A percentile compares a stretch with the other conserved stretches of the same genome.
Evolutionary conservation across 2,329 filamentous ascomycete species (phyloP).

Genomic region (Microdochium bolleyi): DNA sequence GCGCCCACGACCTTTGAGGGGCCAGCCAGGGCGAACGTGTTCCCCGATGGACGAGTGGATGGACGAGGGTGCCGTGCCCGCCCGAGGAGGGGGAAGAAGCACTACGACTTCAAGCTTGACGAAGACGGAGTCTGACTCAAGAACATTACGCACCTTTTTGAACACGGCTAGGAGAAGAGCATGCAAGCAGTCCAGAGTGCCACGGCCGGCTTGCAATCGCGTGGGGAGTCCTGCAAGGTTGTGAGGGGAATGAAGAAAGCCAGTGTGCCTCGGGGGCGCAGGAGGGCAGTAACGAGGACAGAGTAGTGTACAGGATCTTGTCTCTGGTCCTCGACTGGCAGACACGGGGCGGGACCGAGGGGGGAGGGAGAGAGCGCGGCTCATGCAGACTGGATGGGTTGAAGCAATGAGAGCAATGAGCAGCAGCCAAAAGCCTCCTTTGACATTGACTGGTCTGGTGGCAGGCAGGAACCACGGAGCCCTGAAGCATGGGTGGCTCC

Average conservation of each 20-base stretch:
- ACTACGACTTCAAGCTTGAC: neutral
- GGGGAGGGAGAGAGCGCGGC: neutral
- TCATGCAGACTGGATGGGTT: neutral
- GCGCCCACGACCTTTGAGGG: no score
- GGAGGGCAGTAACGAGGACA: neutral
- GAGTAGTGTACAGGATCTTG: neutral
- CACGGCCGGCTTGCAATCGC: neutral
- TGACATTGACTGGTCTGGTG: no score
- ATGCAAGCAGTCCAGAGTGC: neutral
- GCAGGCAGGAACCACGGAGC: neutral
- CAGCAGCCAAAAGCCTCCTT: no score
- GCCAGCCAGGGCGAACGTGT: no score
- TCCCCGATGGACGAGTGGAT: no score
- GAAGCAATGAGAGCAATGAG: no score
- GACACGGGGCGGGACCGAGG: neutral
- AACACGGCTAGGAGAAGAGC: neutral
- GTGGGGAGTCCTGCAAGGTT: neutral
- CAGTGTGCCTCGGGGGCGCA: neutral
- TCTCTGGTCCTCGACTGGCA: neutral
- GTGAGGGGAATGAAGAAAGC: neutral
- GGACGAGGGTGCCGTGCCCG: neutral
- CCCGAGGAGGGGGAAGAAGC: neutral
- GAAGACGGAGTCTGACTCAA: neutral
- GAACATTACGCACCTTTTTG: neutral
- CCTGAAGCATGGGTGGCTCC: neutral